Base-by-base conservation (phyloP, 176 grass and related monocot genomes). In the Ensete glaucum region DNA sequence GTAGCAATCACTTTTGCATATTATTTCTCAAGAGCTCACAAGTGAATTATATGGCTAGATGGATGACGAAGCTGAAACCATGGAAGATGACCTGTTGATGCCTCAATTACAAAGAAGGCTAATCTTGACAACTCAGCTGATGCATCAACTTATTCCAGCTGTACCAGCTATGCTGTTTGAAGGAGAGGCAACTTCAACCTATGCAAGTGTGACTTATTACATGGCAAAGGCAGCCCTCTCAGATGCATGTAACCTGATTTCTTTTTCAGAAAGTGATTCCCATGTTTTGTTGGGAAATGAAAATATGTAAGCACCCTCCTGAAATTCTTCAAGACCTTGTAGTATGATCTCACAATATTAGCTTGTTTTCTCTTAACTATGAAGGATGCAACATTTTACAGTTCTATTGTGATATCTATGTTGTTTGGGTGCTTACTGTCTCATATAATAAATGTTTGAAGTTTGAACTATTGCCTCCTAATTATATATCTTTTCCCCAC, bases 201-300 rank as follows among this genome's bases (percentile, higher is more conserved):
- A 86, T 86, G 55, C 73, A 81, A 73, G 71, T 48, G 56, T 81
- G 66, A 67, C 67, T 17, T 86, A 73, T 54, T 66, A 24, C 82
- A 58, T 78, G 73, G 25, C 79, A 73, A 81, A 76, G 74, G 67
- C 62, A 52, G 57, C 68, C 52, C 76, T 86, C 67, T 74, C 54
- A 74, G 74, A 86, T 77, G 79, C 84, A 25, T 86, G 84, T 69
- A 78, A 51, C 57, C 66, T 78, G 56, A 9, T 81, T 67, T 78
- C 73, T 72, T 77, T 21, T 23, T 23, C 78, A 54, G 64, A 3
- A 73, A 65, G 71, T 34, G 16, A 56, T 77, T 78, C 67, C 67
- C 66, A 52, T 15, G 34, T 67, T 11, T 54, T 66, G 21, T 25
- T 50, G 16, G 71, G 52, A 21, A 52, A 73, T 71, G 79, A 53